Percentiles rank a stretch among this genome's conserved stretches.
Evolutionary conservation across 2,329 filamentous ascomycete species (phyloP).

Genomic region (Xylaria multiplex): DNA sequence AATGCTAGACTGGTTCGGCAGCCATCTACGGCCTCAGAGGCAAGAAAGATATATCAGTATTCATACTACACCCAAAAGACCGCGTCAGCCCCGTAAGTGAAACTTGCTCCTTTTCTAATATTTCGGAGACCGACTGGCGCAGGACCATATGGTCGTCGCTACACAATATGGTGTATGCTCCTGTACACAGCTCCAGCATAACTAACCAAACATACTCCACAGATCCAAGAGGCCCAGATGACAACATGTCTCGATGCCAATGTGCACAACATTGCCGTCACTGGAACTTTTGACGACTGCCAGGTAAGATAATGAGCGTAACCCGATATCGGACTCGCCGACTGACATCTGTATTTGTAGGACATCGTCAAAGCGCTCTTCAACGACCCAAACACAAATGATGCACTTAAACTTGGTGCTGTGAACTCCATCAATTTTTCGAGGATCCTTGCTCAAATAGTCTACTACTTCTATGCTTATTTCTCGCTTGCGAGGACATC

Average conservation of each 20-base stretch:
- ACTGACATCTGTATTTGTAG: constrained; percentile 42
- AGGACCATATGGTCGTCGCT: not conserved
- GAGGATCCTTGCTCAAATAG: constrained; percentile 93
- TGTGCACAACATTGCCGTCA: constrained; percentile 90
- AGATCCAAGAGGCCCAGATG: constrained; percentile 95
- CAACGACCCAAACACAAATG: constrained; percentile 84
- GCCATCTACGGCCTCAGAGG: constrained; percentile 94
- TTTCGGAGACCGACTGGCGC: not conserved
- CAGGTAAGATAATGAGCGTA: constrained; percentile 56
- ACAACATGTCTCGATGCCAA: constrained; percentile 90
- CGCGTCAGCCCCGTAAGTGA: constrained; percentile 71
- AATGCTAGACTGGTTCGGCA: constrained; percentile 81
- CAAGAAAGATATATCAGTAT: constrained; percentile 96
- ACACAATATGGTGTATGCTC: not conserved
- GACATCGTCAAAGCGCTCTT: constrained; percentile 96
- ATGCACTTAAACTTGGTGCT: constrained; percentile 83
- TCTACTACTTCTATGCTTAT: constrained; percentile 97
- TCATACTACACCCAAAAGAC: constrained; percentile 93
- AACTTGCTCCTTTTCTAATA: constrained; percentile 47
- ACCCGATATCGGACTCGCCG: not conserved
- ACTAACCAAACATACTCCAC: not conserved
- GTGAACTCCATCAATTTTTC: constrained; percentile 99
- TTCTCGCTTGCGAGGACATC: constrained; percentile 77
- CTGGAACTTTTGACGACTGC: constrained; percentile 95
- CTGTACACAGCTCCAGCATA: not conserved